Conservation (phyloP, 139 green algal species). For the Chlorella ohadii region DNA sequence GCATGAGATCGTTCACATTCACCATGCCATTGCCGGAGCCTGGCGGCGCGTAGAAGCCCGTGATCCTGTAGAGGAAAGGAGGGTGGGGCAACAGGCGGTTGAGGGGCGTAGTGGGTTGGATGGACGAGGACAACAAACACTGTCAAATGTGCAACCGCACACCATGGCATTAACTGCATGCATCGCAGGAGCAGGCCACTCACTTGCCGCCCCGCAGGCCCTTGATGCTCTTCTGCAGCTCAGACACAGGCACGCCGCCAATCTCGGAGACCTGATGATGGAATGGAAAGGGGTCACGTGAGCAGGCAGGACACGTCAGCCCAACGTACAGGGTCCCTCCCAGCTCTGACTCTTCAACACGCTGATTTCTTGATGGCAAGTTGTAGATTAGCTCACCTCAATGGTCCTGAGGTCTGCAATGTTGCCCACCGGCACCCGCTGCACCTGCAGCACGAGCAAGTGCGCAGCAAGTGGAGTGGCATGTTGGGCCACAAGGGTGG, state of each 20-base stretch:
- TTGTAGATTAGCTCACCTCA: neutral
- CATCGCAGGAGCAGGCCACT: too few relatives aligned
- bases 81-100: neutral
- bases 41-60: conserved; percentile 22
- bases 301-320: too few relatives aligned
- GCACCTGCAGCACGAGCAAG: neutral
- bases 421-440: conserved; percentile 49
- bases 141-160: too few relatives aligned
- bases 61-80: conserved; percentile 8
- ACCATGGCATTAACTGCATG: too few relatives aligned
- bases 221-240: conserved; percentile 30
- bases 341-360: too few relatives aligned
- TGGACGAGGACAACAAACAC: too few relatives aligned
- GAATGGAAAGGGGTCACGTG: too few relatives aligned
- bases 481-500: neutral
- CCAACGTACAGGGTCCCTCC: too few relatives aligned
- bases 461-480: neutral
- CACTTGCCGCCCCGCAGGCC: conserved; percentile 29
- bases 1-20: conserved; percentile 30
- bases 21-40: too few relatives aligned
- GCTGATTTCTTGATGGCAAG: too few relatives aligned
- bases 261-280: conserved; percentile 15
- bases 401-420: conserved; percentile 46
- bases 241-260: conserved; percentile 42
- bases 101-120: neutral